Conservation (phyloP, 1,284 basidiomycete genomes). For the Trametes sp. region DNA sequence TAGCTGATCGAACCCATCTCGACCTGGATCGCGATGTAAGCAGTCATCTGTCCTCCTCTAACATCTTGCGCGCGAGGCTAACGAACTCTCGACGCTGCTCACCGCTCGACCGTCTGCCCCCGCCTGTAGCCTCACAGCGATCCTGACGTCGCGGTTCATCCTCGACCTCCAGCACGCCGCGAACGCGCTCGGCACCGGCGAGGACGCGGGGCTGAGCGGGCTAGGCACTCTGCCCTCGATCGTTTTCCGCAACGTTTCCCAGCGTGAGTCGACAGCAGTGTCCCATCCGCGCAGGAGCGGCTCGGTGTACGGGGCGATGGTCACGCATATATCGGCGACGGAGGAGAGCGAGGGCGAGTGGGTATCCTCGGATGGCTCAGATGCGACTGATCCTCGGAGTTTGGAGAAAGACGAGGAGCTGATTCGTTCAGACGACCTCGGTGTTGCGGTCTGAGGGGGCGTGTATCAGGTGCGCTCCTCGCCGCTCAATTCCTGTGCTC, state of each 20-base stretch:
- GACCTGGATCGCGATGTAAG: conserved; percentile 15
- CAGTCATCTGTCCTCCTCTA: too few species aligned
- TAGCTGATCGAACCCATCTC: conserved; percentile 8
- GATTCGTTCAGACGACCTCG: background rate
- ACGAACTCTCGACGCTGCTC: background rate
- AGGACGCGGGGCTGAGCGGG: background rate
- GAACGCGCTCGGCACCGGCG: background rate
- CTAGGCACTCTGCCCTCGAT: background rate
- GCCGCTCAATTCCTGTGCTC: too few species aligned
- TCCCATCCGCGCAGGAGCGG: background rate
- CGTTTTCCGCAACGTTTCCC: background rate
- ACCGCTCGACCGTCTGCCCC: background rate
- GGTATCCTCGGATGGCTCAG: too few species aligned
- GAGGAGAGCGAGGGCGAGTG: background rate
- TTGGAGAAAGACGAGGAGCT: background rate
- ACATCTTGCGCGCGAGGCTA: too few species aligned
- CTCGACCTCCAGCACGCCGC: conserved; percentile 16
- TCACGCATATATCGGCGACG: background rate
- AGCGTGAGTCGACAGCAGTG: background rate
- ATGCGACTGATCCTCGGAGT: too few species aligned
- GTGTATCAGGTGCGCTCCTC: too few species aligned
- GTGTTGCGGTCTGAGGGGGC: too few species aligned
- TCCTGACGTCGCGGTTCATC: conserved; percentile 18
- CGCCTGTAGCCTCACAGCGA: conserved; percentile 4
- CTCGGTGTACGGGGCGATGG: background rate